Conservation (phyloP, 306 rosid genomes). For the Cicer pinnatifidum region DNA sequence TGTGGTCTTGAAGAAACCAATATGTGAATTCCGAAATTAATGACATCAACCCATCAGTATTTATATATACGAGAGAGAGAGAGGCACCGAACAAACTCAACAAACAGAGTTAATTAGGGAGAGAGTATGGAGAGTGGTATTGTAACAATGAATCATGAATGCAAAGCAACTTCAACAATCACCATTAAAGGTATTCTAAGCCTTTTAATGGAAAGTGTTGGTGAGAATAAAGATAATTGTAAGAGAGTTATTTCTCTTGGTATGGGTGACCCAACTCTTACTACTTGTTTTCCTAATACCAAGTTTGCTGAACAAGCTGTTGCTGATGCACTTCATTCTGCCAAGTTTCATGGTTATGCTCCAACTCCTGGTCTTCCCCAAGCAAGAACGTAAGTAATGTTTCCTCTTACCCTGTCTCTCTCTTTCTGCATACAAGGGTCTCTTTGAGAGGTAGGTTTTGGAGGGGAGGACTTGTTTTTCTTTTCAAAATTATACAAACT, state of each 20-base stretch:
- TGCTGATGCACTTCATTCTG: constrained; percentile 60
- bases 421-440: background rate
- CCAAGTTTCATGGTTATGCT: constrained; percentile 81
- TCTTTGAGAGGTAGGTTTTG: too few relatives aligned
- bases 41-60: background rate
- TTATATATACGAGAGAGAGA: background rate
- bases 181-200: constrained; percentile 87
- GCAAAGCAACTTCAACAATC: constrained; percentile 60
- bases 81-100: background rate
- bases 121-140: constrained; percentile 56
- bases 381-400: constrained; percentile 71
- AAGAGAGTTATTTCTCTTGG: constrained; percentile 70
- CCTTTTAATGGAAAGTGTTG: constrained; percentile 59
- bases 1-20: constrained; percentile 49
- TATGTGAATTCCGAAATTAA: background rate
- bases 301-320: constrained; percentile 65
- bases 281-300: constrained; percentile 64
- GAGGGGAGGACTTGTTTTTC: too few relatives aligned
- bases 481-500: too few relatives aligned
- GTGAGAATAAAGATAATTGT: constrained; percentile 7
- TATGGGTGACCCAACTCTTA: constrained; percentile 87
- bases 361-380: constrained; percentile 88
- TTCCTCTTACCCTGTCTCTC: background rate
- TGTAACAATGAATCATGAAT: constrained; percentile 48
- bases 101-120: background rate